Evolutionary conservation across 2,329 filamentous ascomycete species (phyloP), one percentile per base, ranked within the genome.

Genomic region (Sphaerostilbella broomeana): DNA sequence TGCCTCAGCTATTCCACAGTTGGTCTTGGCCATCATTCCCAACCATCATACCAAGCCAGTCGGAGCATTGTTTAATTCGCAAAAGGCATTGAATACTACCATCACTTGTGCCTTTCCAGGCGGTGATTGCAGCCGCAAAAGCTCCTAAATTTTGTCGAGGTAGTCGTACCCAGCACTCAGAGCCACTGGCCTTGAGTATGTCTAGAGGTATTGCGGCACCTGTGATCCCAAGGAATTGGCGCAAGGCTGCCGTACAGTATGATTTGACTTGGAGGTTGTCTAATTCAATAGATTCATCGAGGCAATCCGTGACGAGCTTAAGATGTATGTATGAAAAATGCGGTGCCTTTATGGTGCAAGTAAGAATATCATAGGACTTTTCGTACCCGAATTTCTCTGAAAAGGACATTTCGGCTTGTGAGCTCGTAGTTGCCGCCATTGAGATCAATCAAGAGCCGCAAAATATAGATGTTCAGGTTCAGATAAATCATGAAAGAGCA

Each of bases 161-260:
- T 7, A 86, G 57, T 13, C 84, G 69, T 35, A 87, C 57, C 79
- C 81, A 86, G 40, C 74, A 74, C 33, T 77, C 67, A 5, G 54
- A 51, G 2, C 63, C 68, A 3, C 75, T 61, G 0, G 80, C 64
- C 49, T 79, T 77, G 22, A 90, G 69, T 15, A 89, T 76, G 53
- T 90, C 86, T 40, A 88, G 55, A 1, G 79, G 64, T 4, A 89
- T 79, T 9, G 76, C 77, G 2, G 70, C 63, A 9, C 86, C 86
- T 0, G 76, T 79, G 13, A 77, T 62, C 15, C 86, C 86, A 2
- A 90, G 73, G 51, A 85, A 88, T 45, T 83, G 75, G 1, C 67
- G 67, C 6, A 90, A 64, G 0, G 84, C 79, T 1, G 72, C 59
- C 2, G 73, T 75, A 49, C 84, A 74, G 53, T 84, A 79, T 0